A percentile compares a stretch with the other conserved stretches of the same genome.
phyloP scores from a whole-genome alignment of 768 basidiomycete species.

The Gymnopilus junonius region DNA sequence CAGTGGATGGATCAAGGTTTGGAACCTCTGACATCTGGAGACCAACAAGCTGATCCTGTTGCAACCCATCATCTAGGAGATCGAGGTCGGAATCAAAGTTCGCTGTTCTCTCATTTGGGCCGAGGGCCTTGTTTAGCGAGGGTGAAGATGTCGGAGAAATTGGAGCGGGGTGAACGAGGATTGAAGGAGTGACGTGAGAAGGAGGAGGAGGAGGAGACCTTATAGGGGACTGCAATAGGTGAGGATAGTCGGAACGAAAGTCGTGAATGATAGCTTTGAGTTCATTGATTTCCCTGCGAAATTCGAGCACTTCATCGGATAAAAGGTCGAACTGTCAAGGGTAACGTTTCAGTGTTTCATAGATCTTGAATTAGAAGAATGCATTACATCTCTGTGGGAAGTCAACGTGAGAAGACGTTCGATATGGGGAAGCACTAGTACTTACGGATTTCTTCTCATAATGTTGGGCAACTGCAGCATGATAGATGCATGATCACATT shows the following conservation, averaged over 20 bases:
- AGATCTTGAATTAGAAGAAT: not conserved
- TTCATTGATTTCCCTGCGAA: slow-evolving; percentile 11
- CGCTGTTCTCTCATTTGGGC: not conserved
- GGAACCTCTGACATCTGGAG: not conserved
- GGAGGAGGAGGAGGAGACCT: not conserved
- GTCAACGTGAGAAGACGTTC: not conserved
- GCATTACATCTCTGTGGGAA: not conserved
- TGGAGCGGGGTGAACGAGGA: not conserved
- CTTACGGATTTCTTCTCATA: slow-evolving; percentile 6
- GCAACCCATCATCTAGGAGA: not conserved
- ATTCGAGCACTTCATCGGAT: slow-evolving; percentile 7
- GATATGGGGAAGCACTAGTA: not conserved
- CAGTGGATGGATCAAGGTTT: not conserved
- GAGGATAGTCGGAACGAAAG: not conserved
- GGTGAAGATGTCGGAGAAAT: not conserved
- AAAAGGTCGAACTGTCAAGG: slow-evolving; percentile 3
- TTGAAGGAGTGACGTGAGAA: not conserved
- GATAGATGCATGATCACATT: not conserved
- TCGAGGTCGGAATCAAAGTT: not conserved
- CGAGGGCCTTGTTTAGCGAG: not conserved
- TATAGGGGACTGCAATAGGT: not conserved
- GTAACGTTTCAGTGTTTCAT: not conserved
- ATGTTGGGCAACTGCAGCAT: not conserved
- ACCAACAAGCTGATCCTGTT: not conserved
- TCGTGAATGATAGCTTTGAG: not conserved